Evolutionary conservation across 139 green algal genomes (phyloP).

Genomic region (Picochlorum sp.): DNA sequence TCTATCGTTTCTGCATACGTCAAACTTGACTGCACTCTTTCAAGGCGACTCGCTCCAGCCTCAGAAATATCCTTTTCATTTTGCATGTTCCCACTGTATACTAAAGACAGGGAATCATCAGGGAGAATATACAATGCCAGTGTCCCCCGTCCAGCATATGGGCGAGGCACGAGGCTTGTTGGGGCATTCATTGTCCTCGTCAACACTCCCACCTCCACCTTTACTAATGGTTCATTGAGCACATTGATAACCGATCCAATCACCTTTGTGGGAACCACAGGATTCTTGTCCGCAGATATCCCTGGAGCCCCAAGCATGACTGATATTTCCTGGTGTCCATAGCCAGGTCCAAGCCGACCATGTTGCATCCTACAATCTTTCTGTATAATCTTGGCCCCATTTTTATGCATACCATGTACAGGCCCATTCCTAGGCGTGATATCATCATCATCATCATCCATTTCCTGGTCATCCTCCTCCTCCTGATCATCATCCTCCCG

Average conservation of each 20-base stretch:
- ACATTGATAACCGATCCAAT: conserved; percentile 12
- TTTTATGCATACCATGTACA: background rate
- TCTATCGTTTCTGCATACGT: background rate
- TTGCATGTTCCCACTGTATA: conserved; percentile 10
- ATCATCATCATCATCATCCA: background rate
- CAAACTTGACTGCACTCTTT: background rate
- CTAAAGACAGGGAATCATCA: conserved; percentile 25
- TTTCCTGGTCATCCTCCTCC: background rate
- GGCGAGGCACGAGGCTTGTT: conserved; percentile 11
- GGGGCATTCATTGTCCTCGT: conserved; percentile 16
- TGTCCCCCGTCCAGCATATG: conserved; percentile 7
- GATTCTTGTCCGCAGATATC: conserved; percentile 13
- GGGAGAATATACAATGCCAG: conserved; percentile 30
- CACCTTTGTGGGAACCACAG: conserved; percentile 19
- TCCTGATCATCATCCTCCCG: background rate
- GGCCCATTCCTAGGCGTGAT: background rate
- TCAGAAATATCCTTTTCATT: background rate
- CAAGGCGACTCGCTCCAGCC: background rate
- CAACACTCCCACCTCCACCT: conserved; percentile 18
- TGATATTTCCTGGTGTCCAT: conserved; percentile 20
- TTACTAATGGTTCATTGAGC: conserved; percentile 28
- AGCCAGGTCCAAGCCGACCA: conserved; percentile 4
- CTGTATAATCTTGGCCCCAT: background rate
- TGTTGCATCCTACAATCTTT: conserved; percentile 25
- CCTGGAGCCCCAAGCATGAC: conserved; percentile 21